Conservation (phyloP, 371 early-diverging fungal genomes). For the Actinomortierella ambigua region DNA sequence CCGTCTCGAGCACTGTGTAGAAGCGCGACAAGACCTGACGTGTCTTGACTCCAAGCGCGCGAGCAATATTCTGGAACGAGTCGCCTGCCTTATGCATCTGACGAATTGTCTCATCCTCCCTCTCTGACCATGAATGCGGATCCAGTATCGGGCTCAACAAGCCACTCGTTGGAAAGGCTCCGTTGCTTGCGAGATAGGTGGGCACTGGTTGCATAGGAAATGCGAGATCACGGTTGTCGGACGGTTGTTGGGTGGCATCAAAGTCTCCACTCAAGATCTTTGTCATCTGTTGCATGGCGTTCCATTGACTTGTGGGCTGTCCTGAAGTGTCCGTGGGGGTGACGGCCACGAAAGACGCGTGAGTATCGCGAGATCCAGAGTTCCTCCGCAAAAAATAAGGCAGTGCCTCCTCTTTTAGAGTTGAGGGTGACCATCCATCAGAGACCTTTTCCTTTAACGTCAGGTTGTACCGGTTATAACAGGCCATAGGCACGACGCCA, state of each 20-base stretch:
- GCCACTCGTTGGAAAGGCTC: conserved; percentile 14
- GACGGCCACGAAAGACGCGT: too few species aligned
- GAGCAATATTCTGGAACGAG: conserved; percentile 15
- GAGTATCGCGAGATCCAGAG: too few species aligned
- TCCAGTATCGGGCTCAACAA: not conserved
- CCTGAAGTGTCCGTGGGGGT: too few species aligned
- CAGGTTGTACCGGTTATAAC: conserved; percentile 21
- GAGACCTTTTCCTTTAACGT: conserved; percentile 4
- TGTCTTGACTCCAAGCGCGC: conserved; percentile 6
- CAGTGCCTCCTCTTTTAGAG: not conserved
- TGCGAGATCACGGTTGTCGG: not conserved
- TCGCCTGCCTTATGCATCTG: not conserved
- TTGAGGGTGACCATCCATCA: conserved; percentile 21
- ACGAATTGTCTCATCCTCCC: conserved; percentile 22
- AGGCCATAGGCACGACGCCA: conserved; percentile 16
- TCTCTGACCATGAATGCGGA: conserved; percentile 17
- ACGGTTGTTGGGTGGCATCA: not conserved
- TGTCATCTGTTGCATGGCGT: too few species aligned
- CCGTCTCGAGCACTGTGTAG: conserved; percentile 7
- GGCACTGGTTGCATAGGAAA: too few species aligned
- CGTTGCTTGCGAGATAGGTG: not conserved
- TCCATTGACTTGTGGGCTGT: too few species aligned
- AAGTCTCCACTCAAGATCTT: too few species aligned
- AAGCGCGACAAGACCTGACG: conserved; percentile 12
- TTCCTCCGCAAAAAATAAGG: too few species aligned